Evolutionary conservation across 495 filamentous ascomycete species (phyloP).

Genomic region (Hypoxylon rickii): DNA sequence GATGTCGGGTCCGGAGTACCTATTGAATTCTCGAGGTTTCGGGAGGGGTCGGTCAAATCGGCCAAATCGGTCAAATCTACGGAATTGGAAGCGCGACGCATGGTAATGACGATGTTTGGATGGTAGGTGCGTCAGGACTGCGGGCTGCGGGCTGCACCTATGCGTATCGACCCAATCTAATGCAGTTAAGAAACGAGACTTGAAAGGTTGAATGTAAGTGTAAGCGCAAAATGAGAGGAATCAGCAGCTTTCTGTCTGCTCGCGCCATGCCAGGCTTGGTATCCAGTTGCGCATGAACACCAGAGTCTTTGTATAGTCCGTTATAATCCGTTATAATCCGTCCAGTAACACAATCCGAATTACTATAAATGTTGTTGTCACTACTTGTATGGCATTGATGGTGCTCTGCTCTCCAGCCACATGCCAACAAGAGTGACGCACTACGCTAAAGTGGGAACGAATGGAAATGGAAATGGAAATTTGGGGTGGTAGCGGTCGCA

Average conservation of each 20-base stretch:
- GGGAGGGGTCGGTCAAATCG: conserved; percentile 49
- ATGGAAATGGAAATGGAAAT: background rate
- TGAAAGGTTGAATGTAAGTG: too few relatives aligned
- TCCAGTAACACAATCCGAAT: conserved; percentile 9
- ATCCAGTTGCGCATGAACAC: too few relatives aligned
- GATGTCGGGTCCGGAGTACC: conserved; percentile 41
- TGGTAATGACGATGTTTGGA: conserved; percentile 31
- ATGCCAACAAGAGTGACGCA: conserved; percentile 32
- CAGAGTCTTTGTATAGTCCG: conserved; percentile 6
- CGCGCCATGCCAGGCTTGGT: too few relatives aligned
- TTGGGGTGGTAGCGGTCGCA: conserved; percentile 20
- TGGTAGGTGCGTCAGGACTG: conserved; percentile 18
- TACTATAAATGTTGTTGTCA: conserved; percentile 10
- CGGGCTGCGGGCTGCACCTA: too few relatives aligned
- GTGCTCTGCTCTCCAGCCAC: conserved; percentile 22
- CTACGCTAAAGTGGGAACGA: conserved; percentile 25
- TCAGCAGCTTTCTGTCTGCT: conserved; percentile 13
- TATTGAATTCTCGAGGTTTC: conserved; percentile 51
- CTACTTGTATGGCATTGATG: conserved; percentile 22
- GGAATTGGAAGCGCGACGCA: conserved; percentile 52
- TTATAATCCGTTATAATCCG: conserved; percentile 9
- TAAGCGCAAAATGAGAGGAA: too few relatives aligned
- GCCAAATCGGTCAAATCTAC: too few relatives aligned
- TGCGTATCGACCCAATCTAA: too few relatives aligned
- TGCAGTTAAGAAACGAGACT: conserved; percentile 19